These are phyloP conservation scores for Oropetium thomaeum DNA, from an alignment of 176 grass and related monocot genomes.

Conservation along the genomic window DNA sequence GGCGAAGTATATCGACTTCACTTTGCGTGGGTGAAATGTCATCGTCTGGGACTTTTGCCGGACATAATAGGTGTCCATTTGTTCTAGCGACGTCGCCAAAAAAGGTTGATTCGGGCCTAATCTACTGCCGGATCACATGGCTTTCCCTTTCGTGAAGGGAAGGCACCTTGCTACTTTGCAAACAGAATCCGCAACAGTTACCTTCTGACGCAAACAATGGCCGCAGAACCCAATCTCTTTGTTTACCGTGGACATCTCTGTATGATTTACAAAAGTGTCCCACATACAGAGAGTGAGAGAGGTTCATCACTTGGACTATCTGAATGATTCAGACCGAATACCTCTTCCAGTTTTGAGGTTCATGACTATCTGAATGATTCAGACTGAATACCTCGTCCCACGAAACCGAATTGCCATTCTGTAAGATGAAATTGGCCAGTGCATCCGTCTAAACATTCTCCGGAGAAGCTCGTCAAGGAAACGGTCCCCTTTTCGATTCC, in stretches of 20 bases:
- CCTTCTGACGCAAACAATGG: background rate
- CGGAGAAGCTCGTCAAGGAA: background rate
- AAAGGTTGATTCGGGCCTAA: background rate
- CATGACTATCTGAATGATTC: background rate
- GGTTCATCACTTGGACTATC: background rate
- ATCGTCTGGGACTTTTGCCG: background rate
- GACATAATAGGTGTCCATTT: background rate
- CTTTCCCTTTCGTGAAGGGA: conserved; percentile 4
- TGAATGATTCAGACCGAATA: background rate
- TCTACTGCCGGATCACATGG: background rate
- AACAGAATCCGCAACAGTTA: background rate
- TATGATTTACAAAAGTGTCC: no score
- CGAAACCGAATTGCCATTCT: background rate
- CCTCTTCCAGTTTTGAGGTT: no score
- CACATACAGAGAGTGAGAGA: no score
- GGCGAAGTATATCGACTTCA: no score
- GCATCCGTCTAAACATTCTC: background rate
- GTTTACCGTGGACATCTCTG: background rate
- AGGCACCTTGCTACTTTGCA: background rate
- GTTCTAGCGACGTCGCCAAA: background rate
- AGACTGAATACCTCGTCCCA: background rate
- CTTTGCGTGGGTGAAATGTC: background rate
- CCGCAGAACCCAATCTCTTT: background rate
- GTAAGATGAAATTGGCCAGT: background rate
- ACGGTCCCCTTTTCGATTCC: background rate